These are phyloP conservation scores for Theileria equi DNA, from an alignment of 169 alveolate species.

Conservation along the genomic window DNA sequence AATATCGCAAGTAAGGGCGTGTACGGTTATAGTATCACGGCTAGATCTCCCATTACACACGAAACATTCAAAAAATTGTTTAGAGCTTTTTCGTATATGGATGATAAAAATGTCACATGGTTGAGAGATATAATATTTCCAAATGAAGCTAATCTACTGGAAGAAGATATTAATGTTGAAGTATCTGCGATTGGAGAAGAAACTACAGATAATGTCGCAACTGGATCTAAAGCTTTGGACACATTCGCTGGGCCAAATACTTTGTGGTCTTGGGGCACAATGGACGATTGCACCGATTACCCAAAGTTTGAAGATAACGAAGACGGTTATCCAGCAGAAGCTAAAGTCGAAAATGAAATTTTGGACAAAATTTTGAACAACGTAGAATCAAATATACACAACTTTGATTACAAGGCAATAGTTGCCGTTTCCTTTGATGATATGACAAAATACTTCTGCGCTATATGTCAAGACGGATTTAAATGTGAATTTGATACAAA, in stretches of 20 bases:
- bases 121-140: slow-evolving; percentile 15
- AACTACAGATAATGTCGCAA: background rate
- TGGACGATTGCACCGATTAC: slow-evolving; percentile 16
- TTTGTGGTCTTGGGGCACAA: slow-evolving; percentile 64
- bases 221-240: background rate
- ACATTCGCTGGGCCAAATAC: too few species aligned
- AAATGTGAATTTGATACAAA: slow-evolving; percentile 12
- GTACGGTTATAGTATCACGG: background rate
- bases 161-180: background rate
- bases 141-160: background rate
- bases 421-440: slow-evolving; percentile 20
- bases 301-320: background rate
- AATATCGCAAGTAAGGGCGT: slow-evolving; percentile 3
- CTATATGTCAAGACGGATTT: slow-evolving; percentile 31
- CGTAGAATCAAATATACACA: slow-evolving; percentile 7
- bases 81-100: background rate
- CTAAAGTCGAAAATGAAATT: background rate
- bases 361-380: slow-evolving; percentile 18
- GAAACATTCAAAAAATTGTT: slow-evolving; percentile 5
- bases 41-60: slow-evolving; percentile 13
- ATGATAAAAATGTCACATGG: slow-evolving; percentile 15
- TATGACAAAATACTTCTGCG: slow-evolving; percentile 21
- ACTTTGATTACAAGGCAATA: background rate
- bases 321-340: background rate
- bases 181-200: background rate